Base-by-base conservation (phyloP, 2,329 filamentous ascomycete species). In the Fusarium caatingaense region DNA sequence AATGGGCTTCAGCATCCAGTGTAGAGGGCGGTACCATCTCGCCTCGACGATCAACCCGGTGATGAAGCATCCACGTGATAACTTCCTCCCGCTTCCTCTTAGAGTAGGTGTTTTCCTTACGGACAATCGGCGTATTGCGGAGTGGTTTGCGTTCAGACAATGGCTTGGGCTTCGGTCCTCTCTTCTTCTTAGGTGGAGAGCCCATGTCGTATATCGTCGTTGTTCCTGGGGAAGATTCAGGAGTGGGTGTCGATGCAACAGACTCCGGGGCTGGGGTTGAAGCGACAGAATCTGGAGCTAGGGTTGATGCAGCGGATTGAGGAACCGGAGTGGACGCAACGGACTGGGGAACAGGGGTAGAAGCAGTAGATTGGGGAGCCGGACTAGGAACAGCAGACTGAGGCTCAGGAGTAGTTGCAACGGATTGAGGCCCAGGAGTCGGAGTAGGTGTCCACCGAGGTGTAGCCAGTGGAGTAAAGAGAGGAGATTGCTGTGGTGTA, bases 61-160 rank as follows among this genome's bases (percentile, higher is more conserved):
- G 42, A 25, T 46, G 42, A 10, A 69, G 16, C 46, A 68, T 50
- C 56, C 62, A 69, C 37, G 25, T 21, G 0, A 68, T 45, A 27
- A 68, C 66, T 18, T 68, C 66, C 5, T 68, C 47, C 15, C 48
- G 60, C 34, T 60, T 69, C 8, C 23, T 46, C 37, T 66, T 68
- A 6, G 66, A 49, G 3, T 69, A 61, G 37, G 40, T 69, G 9
- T 44, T 53, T 27, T 69, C 60, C 9, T 49, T 66, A 10, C 66
- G 66, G 3, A 56, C 25, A n/a, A 69, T 69, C 8, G 60, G 46
- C n/a, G 47, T 66, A 4, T 18, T 44, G 7, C 46, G 46, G 23
- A 25, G 32, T 6, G 55, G 13, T 7, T 56, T 55, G 1, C 65
- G 65, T n/a, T 68, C 66, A 10, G 60, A 56, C 2, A 69, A 25